Evolutionary conservation across 2,329 filamentous ascomycete species (phyloP).

Genomic region (Clathrospora elynae): DNA sequence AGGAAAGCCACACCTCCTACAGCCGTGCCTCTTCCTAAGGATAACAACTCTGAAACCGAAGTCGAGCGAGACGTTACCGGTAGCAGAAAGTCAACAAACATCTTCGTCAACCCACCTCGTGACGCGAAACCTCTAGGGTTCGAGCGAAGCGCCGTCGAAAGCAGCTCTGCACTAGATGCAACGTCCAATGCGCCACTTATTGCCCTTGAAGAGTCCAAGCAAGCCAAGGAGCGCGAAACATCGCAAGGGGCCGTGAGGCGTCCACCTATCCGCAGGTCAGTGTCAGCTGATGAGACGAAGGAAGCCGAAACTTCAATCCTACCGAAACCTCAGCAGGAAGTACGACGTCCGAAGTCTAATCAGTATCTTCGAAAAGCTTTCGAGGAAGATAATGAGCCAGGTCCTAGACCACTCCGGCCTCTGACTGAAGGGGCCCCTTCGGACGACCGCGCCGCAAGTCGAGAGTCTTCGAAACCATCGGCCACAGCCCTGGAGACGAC

Average conservation of each 20-base stretch:
- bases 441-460: conserved; percentile 9
- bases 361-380: conserved; percentile 29
- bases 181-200: conserved; percentile 1
- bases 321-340: conserved; percentile 3
- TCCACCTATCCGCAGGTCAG: conserved; percentile 14
- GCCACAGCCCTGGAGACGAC: conserved; percentile 5
- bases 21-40: background rate
- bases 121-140: conserved; percentile 11
- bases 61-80: conserved; percentile 5
- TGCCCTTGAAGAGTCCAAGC: conserved; percentile 8
- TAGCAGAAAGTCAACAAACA: conserved; percentile 19
- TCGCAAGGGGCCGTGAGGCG: conserved; percentile 25
- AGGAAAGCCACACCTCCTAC: conserved; percentile 8
- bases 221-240: background rate
- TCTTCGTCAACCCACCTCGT: conserved; percentile 13
- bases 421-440: conserved; percentile 11
- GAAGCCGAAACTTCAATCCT: conserved; percentile 13
- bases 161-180: conserved; percentile 4
- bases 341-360: conserved; percentile 23
- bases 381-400: conserved; percentile 7
- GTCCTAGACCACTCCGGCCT: conserved; percentile 10
- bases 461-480: conserved; percentile 10
- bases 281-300: conserved; percentile 26
- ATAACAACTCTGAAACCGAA: background rate
- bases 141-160: conserved; percentile 1